These are phyloP conservation scores for Yarrowia hollandica DNA, from an alignment of 805 yeast genomes.

Conservation along the genomic window DNA sequence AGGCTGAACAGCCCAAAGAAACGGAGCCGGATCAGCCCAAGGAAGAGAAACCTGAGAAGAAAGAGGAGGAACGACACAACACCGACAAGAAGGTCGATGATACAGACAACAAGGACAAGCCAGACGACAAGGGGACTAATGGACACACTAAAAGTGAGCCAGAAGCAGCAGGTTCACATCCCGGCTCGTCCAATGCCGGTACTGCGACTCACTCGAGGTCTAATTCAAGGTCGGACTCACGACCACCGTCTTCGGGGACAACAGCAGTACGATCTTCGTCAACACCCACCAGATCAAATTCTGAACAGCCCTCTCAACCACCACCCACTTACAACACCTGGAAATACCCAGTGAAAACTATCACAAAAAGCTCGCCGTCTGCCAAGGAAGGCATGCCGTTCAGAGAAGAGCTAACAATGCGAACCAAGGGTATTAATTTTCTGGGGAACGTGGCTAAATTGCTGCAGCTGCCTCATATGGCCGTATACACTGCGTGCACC, in stretches of 20 bases:
- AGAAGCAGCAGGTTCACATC: too few species aligned
- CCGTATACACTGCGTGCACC: constrained; percentile 50
- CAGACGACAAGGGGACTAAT: not conserved
- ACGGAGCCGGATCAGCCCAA: not conserved
- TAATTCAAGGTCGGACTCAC: too few species aligned
- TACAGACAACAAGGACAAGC: not conserved
- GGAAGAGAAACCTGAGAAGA: not conserved
- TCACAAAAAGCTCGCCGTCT: constrained; percentile 43
- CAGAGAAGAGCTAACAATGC: constrained; percentile 45
- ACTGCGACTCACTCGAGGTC: too few species aligned
- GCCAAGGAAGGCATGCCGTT: constrained; percentile 41
- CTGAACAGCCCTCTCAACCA: not conserved
- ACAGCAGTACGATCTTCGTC: too few species aligned
- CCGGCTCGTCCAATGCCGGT: too few species aligned
- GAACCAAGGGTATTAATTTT: constrained; percentile 53
- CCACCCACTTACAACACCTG: constrained; percentile 18
- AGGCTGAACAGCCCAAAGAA: not conserved
- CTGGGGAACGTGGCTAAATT: constrained; percentile 48
- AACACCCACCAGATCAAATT: not conserved
- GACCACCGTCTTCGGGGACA: not conserved
- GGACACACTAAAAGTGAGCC: too few species aligned
- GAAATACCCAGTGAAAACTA: constrained; percentile 17
- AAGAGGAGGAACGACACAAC: not conserved
- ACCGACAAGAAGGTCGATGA: too few species aligned
- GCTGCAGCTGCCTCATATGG: constrained; percentile 50